Conservation (phyloP, 192 early-diverging fungal genomes). For the Rhizoclosmatium globosum region DNA sequence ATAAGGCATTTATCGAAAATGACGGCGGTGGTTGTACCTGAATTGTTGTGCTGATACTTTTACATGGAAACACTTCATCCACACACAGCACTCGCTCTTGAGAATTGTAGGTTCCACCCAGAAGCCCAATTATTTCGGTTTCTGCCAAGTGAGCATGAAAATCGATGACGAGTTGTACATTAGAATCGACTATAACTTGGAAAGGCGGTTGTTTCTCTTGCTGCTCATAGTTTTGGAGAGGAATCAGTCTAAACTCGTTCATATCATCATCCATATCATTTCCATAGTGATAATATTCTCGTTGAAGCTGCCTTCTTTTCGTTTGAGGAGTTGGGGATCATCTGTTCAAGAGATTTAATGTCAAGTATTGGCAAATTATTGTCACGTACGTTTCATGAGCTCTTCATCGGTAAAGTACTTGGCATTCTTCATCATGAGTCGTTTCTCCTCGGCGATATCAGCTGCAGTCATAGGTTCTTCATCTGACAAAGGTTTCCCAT, state of each 20-base stretch:
- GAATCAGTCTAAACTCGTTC: conserved; percentile 49
- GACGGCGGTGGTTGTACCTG: conserved; percentile 47
- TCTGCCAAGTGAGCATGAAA: conserved; percentile 90
- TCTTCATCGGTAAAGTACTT: conserved; percentile 65
- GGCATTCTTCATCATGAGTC: conserved; percentile 61
- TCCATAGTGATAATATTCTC: conserved; percentile 30
- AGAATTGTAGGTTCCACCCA: conserved; percentile 79
- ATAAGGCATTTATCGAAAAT: conserved; percentile 18
- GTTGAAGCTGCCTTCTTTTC: conserved; percentile 29
- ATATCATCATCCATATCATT: conserved; percentile 29
- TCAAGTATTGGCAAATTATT: neutral
- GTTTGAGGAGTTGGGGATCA: conserved; percentile 39
- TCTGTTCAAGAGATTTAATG: conserved; percentile 1
- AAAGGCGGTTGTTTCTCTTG: conserved; percentile 32
- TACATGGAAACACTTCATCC: conserved; percentile 80
- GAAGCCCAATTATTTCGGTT: conserved; percentile 92
- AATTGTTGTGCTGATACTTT: conserved; percentile 79
- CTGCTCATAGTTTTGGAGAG: neutral
- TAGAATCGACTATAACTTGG: conserved; percentile 44
- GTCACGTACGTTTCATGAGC: conserved; percentile 24
- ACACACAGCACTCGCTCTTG: conserved; percentile 61
- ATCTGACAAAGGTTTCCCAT: conserved; percentile 26
- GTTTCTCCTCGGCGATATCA: conserved; percentile 52
- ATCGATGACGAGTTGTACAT: conserved; percentile 79
- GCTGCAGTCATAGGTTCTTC: conserved; percentile 46